Evolutionary conservation across 345 rosid species (phyloP).

Genomic region (Erodium maritimum): DNA sequence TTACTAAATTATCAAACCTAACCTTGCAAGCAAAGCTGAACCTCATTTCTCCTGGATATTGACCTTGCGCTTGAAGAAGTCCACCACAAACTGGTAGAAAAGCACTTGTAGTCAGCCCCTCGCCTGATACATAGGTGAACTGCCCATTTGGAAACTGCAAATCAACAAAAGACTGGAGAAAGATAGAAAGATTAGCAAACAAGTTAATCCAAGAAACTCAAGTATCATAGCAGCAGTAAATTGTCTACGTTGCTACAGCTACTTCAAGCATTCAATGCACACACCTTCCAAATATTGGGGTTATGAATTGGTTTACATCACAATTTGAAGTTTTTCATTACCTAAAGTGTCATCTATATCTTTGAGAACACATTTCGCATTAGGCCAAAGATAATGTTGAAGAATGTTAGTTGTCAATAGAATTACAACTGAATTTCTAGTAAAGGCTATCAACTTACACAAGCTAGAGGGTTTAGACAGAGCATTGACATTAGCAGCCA

Average conservation of each 20-base stretch:
- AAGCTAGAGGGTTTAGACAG: slow-evolving; percentile 78
- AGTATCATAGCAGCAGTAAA: background rate
- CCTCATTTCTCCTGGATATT: slow-evolving; percentile 97
- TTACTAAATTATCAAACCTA: slow-evolving; percentile 18
- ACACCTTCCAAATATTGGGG: background rate
- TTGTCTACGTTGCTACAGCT: background rate
- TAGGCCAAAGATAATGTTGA: too few relatives aligned
- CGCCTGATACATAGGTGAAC: slow-evolving; percentile 77
- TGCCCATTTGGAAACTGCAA: slow-evolving; percentile 95
- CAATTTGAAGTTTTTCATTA: background rate
- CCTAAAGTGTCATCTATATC: too few relatives aligned
- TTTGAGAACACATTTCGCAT: too few relatives aligned
- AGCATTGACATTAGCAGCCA: slow-evolving; percentile 99
- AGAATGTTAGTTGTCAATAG: background rate
- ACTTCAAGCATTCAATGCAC: background rate
- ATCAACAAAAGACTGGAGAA: slow-evolving; percentile 74
- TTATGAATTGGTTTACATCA: background rate
- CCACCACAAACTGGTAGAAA: slow-evolving; percentile 75
- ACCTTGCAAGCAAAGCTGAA: slow-evolving; percentile 88
- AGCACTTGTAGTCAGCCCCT: slow-evolving; percentile 86
- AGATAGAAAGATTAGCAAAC: slow-evolving; percentile 1
- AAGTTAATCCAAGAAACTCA: background rate
- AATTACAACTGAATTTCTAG: background rate
- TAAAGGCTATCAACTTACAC: slow-evolving; percentile 41
- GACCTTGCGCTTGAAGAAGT: slow-evolving; percentile 95